Conservation (phyloP, 768 basidiomycete genomes). For the Megacollybia marginata region DNA sequence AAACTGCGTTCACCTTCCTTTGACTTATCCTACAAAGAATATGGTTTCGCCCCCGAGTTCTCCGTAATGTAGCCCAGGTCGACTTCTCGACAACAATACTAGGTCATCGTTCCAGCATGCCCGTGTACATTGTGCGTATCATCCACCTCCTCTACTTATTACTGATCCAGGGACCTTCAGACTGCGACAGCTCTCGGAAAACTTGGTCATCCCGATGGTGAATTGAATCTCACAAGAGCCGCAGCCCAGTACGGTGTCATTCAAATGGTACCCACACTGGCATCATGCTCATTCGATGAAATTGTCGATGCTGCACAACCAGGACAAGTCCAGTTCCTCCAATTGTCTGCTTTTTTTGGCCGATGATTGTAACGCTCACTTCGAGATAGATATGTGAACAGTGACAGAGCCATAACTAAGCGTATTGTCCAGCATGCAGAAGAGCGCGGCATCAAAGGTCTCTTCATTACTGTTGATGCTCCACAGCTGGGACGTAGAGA, state of each 20-base stretch:
- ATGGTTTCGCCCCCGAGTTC: conserved; percentile 87
- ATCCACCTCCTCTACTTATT: neutral
- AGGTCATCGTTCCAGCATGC: conserved; percentile 68
- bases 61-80: conserved; percentile 80
- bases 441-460: conserved; percentile 79
- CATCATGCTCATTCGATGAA: conserved; percentile 95
- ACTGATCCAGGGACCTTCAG: conserved; percentile 17
- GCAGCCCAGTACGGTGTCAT: conserved; percentile 74
- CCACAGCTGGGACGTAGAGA: conserved; percentile 92
- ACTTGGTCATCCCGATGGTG: conserved; percentile 93
- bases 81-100: conserved; percentile 82
- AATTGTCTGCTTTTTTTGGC: conserved; percentile 46
- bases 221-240: conserved; percentile 83
- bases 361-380: neutral
- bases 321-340: conserved; percentile 79
- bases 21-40: conserved; percentile 32
- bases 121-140: conserved; percentile 65
- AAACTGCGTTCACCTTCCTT: neutral
- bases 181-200: conserved; percentile 89
- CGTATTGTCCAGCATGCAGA: conserved; percentile 88
- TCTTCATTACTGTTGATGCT: conserved; percentile 98
- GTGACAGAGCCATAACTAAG: conserved; percentile 78
- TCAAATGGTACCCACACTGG: conserved; percentile 90
- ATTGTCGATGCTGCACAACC: conserved; percentile 80
- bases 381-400: conserved; percentile 74